Evolutionary conservation across 176 grass and related monocot species (phyloP), one percentile per base, ranked within the genome.

Genomic region (Phoenix roebelenii): DNA sequence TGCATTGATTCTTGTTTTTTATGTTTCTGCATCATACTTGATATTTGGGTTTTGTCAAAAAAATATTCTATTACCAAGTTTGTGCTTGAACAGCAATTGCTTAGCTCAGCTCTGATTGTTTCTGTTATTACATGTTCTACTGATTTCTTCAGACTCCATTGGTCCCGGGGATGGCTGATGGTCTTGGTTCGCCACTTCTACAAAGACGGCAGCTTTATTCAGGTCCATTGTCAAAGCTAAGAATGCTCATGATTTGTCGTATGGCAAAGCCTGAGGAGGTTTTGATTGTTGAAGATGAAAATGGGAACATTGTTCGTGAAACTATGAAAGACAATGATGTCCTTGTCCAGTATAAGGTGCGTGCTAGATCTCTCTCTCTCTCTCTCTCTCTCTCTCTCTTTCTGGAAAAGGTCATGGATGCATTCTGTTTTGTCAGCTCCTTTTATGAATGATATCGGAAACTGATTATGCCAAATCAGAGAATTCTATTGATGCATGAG

Each of bases 221-320:
- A 64, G 76, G 67, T 54, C 62, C 94, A 62, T 72, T 99, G 7
- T 99, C 94, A 16, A 99, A 99, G 49, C 69, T 99, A 83, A 78
- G 94, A 78, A 99, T 80, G 64, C 54, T 99, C 63, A 93, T 99
- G 94, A 99, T 93, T 67, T 99, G 88, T 66, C 81, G 88, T 25
- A 99, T 99, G 94, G 94, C 94, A 62, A 99, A 99, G 25, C 94
- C 94, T 24, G 94, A 99, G 75, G 94, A 99, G 77, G 88, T 99
- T 61, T 68, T 99, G 71, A 99, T 99, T 53, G 94, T 89, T 69
- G 94, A 99, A 70, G 94, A 99, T 56, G 94, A 99, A 74, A 99
- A 99, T 68, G 94, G 94, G 18, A 99, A 99, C 63, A 99, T 99
- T 70, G 94, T 99, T 52, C 88, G 94, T 24, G 94, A 99, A 79